Base-by-base conservation (phyloP, 78 protist genomes). In the Tieghemostelium lacteum region DNA sequence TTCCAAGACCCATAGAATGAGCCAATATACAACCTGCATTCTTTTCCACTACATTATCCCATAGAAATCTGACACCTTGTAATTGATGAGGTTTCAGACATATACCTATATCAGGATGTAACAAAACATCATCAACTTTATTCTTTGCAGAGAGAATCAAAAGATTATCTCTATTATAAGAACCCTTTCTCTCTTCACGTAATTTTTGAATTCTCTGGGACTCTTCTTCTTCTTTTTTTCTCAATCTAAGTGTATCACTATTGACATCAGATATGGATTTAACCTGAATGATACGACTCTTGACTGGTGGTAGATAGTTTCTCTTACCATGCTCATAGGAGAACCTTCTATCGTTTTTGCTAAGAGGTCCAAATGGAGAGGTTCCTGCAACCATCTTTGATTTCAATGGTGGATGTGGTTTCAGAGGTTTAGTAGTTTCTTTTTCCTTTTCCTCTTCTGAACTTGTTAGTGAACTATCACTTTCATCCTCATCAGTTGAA, bases 1-100 rank as follows among this genome's bases (percentile, higher is more conserved):
- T 96, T 33, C 98, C 98, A 1, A 96, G 62, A 10, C 98, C 98
- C 98, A 96, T 96, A 24, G 95, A 66, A 60, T 96, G 98, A 14
- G 97, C 97, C 6, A 96, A 77, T 5, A 96, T 69, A 49, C 95
- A 92, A 54, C 98, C 98, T 29, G 49, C 61, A 8, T 64, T 57
- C 58, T 70, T 58, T 62, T 5, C 10, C 10, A 88, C 86, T 19
- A 93, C 17, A 28, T 65, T 62, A 0, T 64, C 72, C 93, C 95
- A 96, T 70, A 94, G 39, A 80, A 94, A 95, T 28, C 62, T 76
- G 31, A 96, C 83, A 45, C 97, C 97, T 1, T 86, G 67, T 3
- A 69, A 34, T 70, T 96, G 97, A 72, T 95, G 96, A 1, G 37
- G 88, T 49, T 93, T 87, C 37, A 95, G 73, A 34, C 42, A 29